Conservation (phyloP, 2,329 filamentous ascomycete genomes). For the Apiospora phragmitis region DNA sequence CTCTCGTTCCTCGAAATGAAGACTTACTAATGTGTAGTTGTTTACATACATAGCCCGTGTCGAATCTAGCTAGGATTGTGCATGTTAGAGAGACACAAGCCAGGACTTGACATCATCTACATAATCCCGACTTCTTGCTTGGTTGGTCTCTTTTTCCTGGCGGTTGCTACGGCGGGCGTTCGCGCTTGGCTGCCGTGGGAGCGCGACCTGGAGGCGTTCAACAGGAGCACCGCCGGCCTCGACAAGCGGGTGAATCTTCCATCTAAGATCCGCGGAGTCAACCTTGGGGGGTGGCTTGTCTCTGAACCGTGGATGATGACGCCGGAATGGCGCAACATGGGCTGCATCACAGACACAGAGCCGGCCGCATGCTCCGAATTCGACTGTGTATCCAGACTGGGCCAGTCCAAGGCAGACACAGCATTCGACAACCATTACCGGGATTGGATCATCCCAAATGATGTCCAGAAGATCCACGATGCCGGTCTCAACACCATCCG, state of each 20-base stretch:
- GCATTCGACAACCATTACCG: constrained; percentile 53
- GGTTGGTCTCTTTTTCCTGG: background rate
- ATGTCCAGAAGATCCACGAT: constrained; percentile 49
- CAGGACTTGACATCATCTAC: background rate
- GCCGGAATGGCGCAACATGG: constrained; percentile 47
- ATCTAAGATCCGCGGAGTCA: constrained; percentile 54
- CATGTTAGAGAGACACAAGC: background rate
- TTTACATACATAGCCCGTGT: background rate
- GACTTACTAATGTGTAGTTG: background rate
- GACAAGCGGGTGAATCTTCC: constrained; percentile 1
- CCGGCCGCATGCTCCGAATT: constrained; percentile 44
- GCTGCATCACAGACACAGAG: constrained; percentile 38
- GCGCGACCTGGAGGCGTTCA: constrained; percentile 6
- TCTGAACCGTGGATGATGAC: constrained; percentile 55
- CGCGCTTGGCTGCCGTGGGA: background rate
- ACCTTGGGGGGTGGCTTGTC: constrained; percentile 53
- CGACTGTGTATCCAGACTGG: constrained; percentile 51
- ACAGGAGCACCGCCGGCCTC: background rate
- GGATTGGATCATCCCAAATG: constrained; percentile 48
- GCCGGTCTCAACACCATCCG: constrained; percentile 55
- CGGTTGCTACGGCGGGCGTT: background rate
- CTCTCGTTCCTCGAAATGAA: background rate
- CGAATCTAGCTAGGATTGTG: background rate
- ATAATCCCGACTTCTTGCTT: background rate
- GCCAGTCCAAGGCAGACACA: constrained; percentile 45